phyloP scores from a whole-genome alignment of 2,329 filamentous ascomycete genomes.

The Cucurbitaria berberidis region DNA sequence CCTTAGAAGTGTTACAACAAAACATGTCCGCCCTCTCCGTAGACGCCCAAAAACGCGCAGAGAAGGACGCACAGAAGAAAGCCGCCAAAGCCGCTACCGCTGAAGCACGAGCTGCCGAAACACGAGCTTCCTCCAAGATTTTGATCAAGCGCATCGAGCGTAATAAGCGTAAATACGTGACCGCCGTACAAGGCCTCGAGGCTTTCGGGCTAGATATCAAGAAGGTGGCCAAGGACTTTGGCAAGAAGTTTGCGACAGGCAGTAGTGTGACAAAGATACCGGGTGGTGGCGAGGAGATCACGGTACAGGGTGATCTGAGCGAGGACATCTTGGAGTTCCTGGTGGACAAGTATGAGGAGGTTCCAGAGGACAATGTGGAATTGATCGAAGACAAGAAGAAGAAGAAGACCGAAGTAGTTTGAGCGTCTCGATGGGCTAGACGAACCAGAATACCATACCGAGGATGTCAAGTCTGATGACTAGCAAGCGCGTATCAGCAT shows the following conservation, averaged over 20 bases:
- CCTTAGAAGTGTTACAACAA: conserved; percentile 70
- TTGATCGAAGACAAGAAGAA: conserved; percentile 96
- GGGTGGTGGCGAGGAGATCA: conserved; percentile 90
- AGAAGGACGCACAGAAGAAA: conserved; percentile 97
- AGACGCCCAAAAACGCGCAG: conserved; percentile 91
- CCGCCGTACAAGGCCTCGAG: conserved; percentile 88
- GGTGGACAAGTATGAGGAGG: conserved; percentile 83
- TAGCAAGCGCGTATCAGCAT: background rate
- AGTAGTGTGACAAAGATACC: conserved; percentile 89
- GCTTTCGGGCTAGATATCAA: conserved; percentile 91
- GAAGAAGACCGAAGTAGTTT: conserved; percentile 59
- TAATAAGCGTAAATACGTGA: conserved; percentile 97
- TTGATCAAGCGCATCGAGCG: conserved; percentile 96
- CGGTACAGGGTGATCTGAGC: conserved; percentile 95
- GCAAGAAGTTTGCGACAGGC: conserved; percentile 98
- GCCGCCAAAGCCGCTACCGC: conserved; percentile 89
- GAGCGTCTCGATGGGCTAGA: background rate
- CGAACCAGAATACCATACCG: background rate
- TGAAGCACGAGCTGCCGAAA: conserved; percentile 82
- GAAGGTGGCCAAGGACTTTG: conserved; percentile 94
- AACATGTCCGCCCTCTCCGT: conserved; percentile 86
- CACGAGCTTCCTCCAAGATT: conserved; percentile 80
- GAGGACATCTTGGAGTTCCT: conserved; percentile 94
- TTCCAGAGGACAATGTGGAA: conserved; percentile 95
- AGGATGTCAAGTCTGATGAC: background rate